Evolutionary conservation across 345 rosid species (phyloP), one percentile per base, ranked within the genome.

Genomic region (Bruguiera gymnorhiza): DNA sequence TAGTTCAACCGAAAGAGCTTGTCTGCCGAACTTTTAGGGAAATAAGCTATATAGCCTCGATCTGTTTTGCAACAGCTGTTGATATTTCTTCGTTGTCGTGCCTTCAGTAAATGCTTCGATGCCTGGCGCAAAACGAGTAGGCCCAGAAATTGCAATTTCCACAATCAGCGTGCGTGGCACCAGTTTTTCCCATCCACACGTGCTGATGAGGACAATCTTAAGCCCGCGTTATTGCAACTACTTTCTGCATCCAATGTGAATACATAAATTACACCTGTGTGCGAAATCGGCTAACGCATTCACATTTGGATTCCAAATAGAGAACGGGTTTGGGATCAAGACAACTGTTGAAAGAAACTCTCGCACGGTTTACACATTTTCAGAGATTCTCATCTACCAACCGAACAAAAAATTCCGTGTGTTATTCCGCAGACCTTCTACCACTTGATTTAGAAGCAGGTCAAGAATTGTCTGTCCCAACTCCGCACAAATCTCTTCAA

Each of bases 401-500:
- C 50, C 0, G 50, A 13, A 43, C 18, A 43, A 43, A 37, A 48
- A 9, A 9, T 43, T 70, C 63, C 76, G 66, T 69, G 70, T 84
- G 79, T 70, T 77, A 68, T 68, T 69, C 78, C 23, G 46, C 67
- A 11, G 79, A 70, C 87, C 89, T 74, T 82, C 84, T 18, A 75
- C 73, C 8, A 43, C 39, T 63, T 77, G 72, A 15, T 29, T 16
- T 37, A 81, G 56, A 3, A 78, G 65, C 53, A 37, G 20, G 72
- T 83, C 88, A 48, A 89, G 79, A 63, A 89, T 79, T 56, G 85
- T 76, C 66, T 81, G 82, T 68, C 78, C 93, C 58, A 87, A 62
- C 16, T 82, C 87, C 30, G 53, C 54, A 55, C 86, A 85, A 4
- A 86, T 75, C 23, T 81, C 89, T 83, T 87, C 85, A 66, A 63